A percentile compares a stretch with the other conserved stretches of the same genome.
These are phyloP conservation scores for Aspergillus wentii DNA, from an alignment of 495 filamentous ascomycete species.

Conservation along the genomic window DNA sequence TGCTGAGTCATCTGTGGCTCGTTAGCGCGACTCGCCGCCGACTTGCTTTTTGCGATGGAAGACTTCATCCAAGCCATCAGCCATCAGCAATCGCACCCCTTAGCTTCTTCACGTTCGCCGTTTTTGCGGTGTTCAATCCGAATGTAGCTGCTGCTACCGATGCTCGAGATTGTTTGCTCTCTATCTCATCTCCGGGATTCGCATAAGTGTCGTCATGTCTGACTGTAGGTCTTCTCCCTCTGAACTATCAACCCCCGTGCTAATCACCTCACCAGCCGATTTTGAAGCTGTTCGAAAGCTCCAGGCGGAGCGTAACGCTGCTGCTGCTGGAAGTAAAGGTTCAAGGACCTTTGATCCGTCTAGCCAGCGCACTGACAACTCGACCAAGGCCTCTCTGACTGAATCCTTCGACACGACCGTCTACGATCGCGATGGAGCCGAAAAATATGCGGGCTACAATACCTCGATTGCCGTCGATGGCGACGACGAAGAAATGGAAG, in stretches of 20 bases:
- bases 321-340: slow-evolving; percentile 76
- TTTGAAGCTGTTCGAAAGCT: slow-evolving; percentile 78
- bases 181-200: slow-evolving; percentile 18
- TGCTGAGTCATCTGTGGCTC: too few species aligned
- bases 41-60: too few species aligned
- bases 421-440: slow-evolving; percentile 74
- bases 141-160: slow-evolving; percentile 36
- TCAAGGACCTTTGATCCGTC: slow-evolving; percentile 81
- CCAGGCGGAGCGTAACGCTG: slow-evolving; percentile 89
- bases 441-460: slow-evolving; percentile 90
- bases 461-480: slow-evolving; percentile 78
- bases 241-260: slow-evolving; percentile 13
- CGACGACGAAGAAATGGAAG: slow-evolving; percentile 78
- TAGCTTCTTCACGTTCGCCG: slow-evolving; percentile 23
- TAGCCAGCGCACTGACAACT: slow-evolving; percentile 82
- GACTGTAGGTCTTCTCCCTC: slow-evolving; percentile 44
- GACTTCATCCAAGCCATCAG: not conserved
- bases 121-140: slow-evolving; percentile 31
- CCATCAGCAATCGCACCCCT: slow-evolving; percentile 8
- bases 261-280: slow-evolving; percentile 51
- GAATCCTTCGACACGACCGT: slow-evolving; percentile 92
- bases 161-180: slow-evolving; percentile 25
- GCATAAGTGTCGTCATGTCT: slow-evolving; percentile 45
- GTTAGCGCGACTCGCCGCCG: too few species aligned
- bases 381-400: slow-evolving; percentile 91